Conservation (phyloP, 73 alveolate genomes). For the Paramecium pentaurelia region DNA sequence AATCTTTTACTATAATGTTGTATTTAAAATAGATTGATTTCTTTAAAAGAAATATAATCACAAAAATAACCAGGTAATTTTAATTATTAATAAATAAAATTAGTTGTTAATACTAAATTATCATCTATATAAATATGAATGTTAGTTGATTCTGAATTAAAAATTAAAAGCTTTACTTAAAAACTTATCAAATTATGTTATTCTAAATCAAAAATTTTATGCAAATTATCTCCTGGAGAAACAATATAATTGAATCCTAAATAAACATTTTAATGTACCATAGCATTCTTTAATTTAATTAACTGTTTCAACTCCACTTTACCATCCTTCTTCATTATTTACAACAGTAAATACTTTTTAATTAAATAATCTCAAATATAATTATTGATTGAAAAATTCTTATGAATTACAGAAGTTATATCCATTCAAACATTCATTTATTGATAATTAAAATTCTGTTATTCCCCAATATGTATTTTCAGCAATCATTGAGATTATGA, state of each 20-base stretch:
- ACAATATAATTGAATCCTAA: background rate
- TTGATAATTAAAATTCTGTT: background rate
- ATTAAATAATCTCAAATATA: too few species aligned
- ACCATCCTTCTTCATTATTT: background rate
- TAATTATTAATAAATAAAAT: too few species aligned
- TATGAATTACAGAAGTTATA: background rate
- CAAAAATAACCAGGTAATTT: background rate
- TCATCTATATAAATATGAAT: background rate
- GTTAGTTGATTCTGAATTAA: background rate
- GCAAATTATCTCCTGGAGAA: background rate
- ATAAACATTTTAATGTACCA: background rate
- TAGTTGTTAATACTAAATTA: too few species aligned
- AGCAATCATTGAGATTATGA: background rate
- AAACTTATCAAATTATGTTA: background rate
- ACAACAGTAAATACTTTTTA: too few species aligned
- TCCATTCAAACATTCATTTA: background rate
- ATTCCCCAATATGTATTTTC: background rate
- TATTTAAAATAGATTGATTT: too few species aligned
- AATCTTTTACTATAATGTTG: background rate
- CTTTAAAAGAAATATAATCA: too few species aligned
- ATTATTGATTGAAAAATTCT: background rate
- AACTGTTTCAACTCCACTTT: background rate
- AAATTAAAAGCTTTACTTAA: too few species aligned
- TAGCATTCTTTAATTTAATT: background rate
- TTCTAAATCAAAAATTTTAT: background rate